Evolutionary conservation across 2,329 filamentous ascomycete genomes (phyloP), one percentile per base, ranked within the genome.

Genomic region (Mollisia scopiformis): DNA sequence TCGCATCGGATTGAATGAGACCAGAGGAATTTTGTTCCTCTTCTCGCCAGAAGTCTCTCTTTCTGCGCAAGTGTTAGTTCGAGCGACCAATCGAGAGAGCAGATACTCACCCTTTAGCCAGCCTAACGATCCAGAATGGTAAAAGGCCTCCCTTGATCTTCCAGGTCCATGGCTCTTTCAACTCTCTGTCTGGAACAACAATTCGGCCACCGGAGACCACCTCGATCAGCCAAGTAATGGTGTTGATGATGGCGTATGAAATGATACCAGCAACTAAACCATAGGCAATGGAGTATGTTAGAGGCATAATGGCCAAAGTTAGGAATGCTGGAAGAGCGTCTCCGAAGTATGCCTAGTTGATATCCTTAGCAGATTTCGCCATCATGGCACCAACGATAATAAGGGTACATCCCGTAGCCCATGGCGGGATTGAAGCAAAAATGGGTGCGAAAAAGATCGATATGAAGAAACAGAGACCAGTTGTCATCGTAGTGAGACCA

Each of bases 381-480:
- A 96, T 96, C 83, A 96, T 89, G 27, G 88, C 87, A 21, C 92
- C 92, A 59, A 96, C 91, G 41, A 96, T 86, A 68, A 96, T 83
- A 25, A 96, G 82, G 14, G 93, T 93, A 73, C 90, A 93, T 53
- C 92, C 92, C 0, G 92, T 96, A 2, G 92, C 92, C 91, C 91
- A 96, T 0, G 92, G 89, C 5, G 92, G 92, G 60, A 96, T 95
- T 0, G 90, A 94, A 10, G 92, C 92, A 72, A 96, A 96, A 60
- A 96, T 94, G 0, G 92, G 92, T 0, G 92, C 92, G 73, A 96
- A 96, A 82, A 96, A 96, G 64, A 96, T 84, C 59, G 90, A 86
- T 72, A 96, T 86, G 78, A 96, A 89, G 80, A 96, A 96, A 77
- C 89, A 93, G 54, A 96, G 59, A 5, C 92, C 92, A 0, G 91